phyloP scores from a whole-genome alignment of 2,329 filamentous ascomycete species.

The Claviceps sp. region DNA sequence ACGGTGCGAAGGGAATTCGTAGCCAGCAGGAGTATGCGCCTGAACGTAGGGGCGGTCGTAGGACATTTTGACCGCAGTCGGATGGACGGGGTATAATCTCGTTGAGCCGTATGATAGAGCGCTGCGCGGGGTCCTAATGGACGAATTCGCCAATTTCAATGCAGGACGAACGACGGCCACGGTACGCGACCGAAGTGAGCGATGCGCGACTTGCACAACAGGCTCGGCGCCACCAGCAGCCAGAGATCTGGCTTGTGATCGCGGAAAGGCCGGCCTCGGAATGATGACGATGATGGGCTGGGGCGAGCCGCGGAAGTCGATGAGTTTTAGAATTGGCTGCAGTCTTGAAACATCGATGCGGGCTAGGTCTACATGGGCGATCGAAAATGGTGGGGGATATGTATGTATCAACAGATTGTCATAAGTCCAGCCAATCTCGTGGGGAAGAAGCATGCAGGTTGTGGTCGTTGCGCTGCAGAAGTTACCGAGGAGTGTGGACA shows the following conservation, averaged over 20 bases:
- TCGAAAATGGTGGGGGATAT: not conserved
- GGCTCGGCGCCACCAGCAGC: not conserved
- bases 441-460: not conserved
- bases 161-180: no score
- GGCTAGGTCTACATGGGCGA: not conserved
- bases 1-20: not conserved
- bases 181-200: not conserved
- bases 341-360: not conserved
- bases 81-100: not conserved
- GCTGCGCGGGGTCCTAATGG: not conserved
- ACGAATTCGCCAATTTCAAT: not conserved
- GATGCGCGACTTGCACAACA: not conserved
- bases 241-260: not conserved
- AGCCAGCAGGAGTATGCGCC: not conserved
- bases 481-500: not conserved
- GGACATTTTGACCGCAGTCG: not conserved
- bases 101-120: not conserved
- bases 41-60: not conserved
- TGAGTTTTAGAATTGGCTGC: not conserved
- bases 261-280: not conserved
- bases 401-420: not conserved
- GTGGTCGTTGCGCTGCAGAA: not conserved
- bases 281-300: not conserved
- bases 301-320: not conserved
- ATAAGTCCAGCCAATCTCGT: not conserved